Percentiles rank a stretch among this genome's conserved stretches.
phyloP scores from a whole-genome alignment of 495 filamentous ascomycete genomes.

The Penicillium cinerascens region DNA sequence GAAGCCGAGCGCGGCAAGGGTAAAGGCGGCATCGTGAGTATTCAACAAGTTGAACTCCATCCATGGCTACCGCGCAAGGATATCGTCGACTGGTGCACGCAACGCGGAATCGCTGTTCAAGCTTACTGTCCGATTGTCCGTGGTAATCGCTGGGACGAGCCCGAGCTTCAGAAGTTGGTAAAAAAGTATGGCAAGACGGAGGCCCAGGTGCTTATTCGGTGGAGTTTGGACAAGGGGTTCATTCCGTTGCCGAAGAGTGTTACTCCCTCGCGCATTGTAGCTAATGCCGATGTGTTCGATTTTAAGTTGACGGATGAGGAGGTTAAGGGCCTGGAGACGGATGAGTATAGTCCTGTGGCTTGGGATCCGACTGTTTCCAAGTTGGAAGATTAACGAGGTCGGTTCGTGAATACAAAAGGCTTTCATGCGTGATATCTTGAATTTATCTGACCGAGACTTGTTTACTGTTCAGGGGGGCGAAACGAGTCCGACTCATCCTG shows the following conservation, averaged over 20 bases:
- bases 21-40: constrained; percentile 48
- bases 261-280: constrained; percentile 58
- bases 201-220: constrained; percentile 61
- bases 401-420: too few relatives aligned
- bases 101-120: constrained; percentile 55
- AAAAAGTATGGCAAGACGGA: constrained; percentile 57
- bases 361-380: constrained; percentile 45
- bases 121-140: constrained; percentile 64
- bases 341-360: constrained; percentile 58
- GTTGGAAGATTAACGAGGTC: constrained; percentile 8
- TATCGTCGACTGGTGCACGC: constrained; percentile 52
- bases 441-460: too few relatives aligned
- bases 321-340: constrained; percentile 48
- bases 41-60: constrained; percentile 70
- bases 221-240: constrained; percentile 52
- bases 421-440: too few relatives aligned
- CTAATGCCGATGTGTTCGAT: constrained; percentile 67
- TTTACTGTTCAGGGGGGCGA: neutral
- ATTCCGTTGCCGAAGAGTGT: constrained; percentile 77
- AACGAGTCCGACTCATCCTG: neutral
- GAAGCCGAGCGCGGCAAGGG: constrained; percentile 29
- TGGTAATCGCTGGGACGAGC: constrained; percentile 54
- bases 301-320: constrained; percentile 65
- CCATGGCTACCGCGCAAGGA: constrained; percentile 62
- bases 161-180: constrained; percentile 45